These are phyloP conservation scores for Starmerella geochares DNA, from an alignment of 805 yeast species.

Conservation along the genomic window DNA sequence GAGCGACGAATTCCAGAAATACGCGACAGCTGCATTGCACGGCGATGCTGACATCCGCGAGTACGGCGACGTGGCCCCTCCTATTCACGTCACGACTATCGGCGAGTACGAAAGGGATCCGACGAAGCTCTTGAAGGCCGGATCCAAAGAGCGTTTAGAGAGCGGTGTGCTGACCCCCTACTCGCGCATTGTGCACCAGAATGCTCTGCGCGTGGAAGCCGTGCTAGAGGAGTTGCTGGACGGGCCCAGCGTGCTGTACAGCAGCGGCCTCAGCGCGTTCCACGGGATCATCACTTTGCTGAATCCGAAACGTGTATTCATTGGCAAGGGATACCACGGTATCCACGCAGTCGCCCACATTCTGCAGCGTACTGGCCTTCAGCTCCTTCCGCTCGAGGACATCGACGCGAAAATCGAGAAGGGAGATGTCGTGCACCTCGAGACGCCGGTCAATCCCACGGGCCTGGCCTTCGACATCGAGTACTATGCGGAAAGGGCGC, in stretches of 20 bases:
- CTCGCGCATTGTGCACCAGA: conserved; percentile 69
- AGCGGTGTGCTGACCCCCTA: conserved; percentile 39
- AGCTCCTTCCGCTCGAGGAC: conserved; percentile 27
- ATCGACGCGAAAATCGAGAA: conserved; percentile 40
- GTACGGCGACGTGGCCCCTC: conserved; percentile 44
- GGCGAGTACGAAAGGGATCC: conserved; percentile 56
- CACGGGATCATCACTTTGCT: conserved; percentile 58
- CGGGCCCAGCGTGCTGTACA: conserved; percentile 58
- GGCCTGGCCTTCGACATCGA: conserved; percentile 57
- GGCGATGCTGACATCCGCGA: conserved; percentile 48
- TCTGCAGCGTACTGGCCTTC: conserved; percentile 47
- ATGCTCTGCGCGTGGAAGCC: conserved; percentile 55
- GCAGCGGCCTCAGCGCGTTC: conserved; percentile 75
- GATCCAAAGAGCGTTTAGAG: conserved; percentile 23
- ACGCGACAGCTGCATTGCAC: conserved; percentile 40
- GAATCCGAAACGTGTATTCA: conserved; percentile 64
- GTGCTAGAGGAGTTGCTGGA: conserved; percentile 50
- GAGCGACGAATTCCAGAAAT: conserved; percentile 6
- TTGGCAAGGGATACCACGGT: conserved; percentile 81
- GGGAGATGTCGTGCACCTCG: conserved; percentile 64
- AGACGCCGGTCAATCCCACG: conserved; percentile 76
- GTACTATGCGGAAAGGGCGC: conserved; percentile 60
- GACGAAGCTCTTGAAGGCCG: conserved; percentile 39
- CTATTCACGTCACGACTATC: conserved; percentile 75
- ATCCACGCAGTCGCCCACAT: conserved; percentile 60